Evolutionary conservation across 805 yeast genomes (phyloP).

Genomic region (Candida patagonica): DNA sequence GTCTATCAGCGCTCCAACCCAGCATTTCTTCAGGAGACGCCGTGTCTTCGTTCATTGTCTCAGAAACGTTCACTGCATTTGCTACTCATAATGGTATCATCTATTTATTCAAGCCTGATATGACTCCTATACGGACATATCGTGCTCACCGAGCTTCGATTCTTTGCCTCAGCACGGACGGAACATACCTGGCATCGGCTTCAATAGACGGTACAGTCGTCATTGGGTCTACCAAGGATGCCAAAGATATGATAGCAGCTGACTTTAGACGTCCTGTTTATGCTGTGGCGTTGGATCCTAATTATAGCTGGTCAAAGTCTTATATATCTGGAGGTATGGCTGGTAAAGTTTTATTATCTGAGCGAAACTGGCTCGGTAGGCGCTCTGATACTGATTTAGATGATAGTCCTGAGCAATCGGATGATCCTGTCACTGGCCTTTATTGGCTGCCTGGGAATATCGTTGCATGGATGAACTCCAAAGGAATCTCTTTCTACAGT

Average conservation of each 20-base stretch:
- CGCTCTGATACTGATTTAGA: slow-evolving; percentile 60
- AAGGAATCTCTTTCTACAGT: slow-evolving; percentile 65
- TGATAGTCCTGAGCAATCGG: slow-evolving; percentile 44
- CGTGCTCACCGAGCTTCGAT: slow-evolving; percentile 83
- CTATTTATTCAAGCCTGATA: slow-evolving; percentile 54
- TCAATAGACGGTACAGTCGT: slow-evolving; percentile 93
- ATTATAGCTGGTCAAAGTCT: slow-evolving; percentile 50
- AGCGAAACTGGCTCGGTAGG: slow-evolving; percentile 80
- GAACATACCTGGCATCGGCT: slow-evolving; percentile 69
- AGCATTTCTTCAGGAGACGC: slow-evolving; percentile 69
- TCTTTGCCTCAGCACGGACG: slow-evolving; percentile 63
- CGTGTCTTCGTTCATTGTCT: slow-evolving; percentile 58
- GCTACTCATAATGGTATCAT: slow-evolving; percentile 87
- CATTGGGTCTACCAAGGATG: slow-evolving; percentile 58
- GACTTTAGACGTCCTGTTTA: slow-evolving; percentile 86
- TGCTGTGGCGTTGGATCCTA: slow-evolving; percentile 70
- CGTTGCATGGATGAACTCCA: slow-evolving; percentile 75
- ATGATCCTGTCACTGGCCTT: slow-evolving; percentile 45
- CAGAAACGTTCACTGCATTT: slow-evolving; percentile 56
- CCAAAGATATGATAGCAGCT: slow-evolving; percentile 56
- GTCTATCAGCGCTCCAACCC: slow-evolving; percentile 59
- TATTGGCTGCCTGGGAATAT: slow-evolving; percentile 49
- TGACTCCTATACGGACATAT: slow-evolving; percentile 57
- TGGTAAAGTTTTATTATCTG: slow-evolving; percentile 68
- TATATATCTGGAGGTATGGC: slow-evolving; percentile 87